These are phyloP conservation scores for Spatholobus suberectus DNA, from an alignment of 306 rosid species.

Conservation along the genomic window DNA sequence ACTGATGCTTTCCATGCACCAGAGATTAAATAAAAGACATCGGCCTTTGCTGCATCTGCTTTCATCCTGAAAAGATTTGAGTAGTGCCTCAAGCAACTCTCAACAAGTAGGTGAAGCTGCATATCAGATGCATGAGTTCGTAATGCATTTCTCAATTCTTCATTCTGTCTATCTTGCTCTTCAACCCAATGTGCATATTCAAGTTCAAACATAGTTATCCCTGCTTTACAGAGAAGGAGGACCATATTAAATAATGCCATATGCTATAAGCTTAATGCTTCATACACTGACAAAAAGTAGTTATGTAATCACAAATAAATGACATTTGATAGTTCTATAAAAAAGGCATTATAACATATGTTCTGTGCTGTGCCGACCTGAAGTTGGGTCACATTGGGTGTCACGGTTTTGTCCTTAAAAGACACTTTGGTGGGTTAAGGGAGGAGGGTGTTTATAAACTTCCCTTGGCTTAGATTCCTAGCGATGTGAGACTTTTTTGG, in stretches of 20 bases:
- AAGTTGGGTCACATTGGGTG: no score
- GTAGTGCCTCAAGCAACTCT: conserved; percentile 65
- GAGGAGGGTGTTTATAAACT: no score
- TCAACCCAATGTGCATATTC: conserved; percentile 80
- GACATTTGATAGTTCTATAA: neutral
- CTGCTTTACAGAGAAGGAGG: conserved; percentile 43
- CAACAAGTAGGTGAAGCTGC: conserved; percentile 66
- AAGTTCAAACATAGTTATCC: conserved; percentile 68
- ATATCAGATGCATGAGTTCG: conserved; percentile 57
- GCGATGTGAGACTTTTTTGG: no score
- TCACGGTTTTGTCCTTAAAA: no score
- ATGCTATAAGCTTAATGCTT: conserved; percentile 17
- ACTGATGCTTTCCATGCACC: conserved; percentile 76
- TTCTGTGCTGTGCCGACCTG: no score
- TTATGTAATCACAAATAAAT: neutral
- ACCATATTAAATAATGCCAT: conserved; percentile 6
- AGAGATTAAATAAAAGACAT: conserved; percentile 71
- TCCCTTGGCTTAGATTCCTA: no score
- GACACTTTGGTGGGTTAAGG: no score
- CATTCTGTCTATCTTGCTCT: conserved; percentile 63
- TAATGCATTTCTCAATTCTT: conserved; percentile 71
- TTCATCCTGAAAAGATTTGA: conserved; percentile 66
- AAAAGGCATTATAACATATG: no score
- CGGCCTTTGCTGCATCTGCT: conserved; percentile 73
- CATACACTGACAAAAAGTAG: neutral